Base-by-base conservation (phyloP, 805 yeast genomes). In the Ogataea minuta region DNA sequence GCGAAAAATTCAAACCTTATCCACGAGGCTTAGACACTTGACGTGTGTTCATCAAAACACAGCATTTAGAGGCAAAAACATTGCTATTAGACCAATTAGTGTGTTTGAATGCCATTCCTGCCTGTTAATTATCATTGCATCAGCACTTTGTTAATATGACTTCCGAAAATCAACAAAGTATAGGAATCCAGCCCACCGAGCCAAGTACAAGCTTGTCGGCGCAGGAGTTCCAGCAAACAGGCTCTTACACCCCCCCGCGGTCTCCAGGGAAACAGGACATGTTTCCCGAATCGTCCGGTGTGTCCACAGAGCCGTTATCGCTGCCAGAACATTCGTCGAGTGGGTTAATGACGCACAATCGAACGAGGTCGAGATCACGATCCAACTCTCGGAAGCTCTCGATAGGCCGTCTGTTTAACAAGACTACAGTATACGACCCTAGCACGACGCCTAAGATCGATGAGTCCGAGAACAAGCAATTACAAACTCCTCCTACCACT, bases 301-400 rank as follows among this genome's bases (percentile, higher is more conserved):
- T 14, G 19, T 6, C 19, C 7, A 31, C 19, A 15, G 39, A 34
- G 16, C 21, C 31, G 9, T 8, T 41, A 17, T 9, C 41, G 16
- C n/a, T 29, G 6, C 38, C 47, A 4, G 49, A 34, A 16, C 41
- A 38, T 17, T 38, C 41, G 6, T 30, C 34, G 4, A 25, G 28
- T 6, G 40, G 40, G 5, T 21, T 26, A n/a, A 36, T 23, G 28
- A 31, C 28, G 36, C 47, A 21, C 32, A 40, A 31, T 11, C 26
- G 41, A 11, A 16, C 56, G 3, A 57, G 55, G 27, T 50, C 67
- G 11, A 50, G 73, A 43, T 57, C 70, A 3, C 52, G 75, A 36
- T 68, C 74, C 9, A 58, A 66, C 43, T 69, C 74, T 1, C 51
- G 61, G 23, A 58, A 60, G 26, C 34, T 59, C 20, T 57, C 64